phyloP scores from a whole-genome alignment of 108 stramenopile genomes.

The Fistulifera solaris region DNA sequence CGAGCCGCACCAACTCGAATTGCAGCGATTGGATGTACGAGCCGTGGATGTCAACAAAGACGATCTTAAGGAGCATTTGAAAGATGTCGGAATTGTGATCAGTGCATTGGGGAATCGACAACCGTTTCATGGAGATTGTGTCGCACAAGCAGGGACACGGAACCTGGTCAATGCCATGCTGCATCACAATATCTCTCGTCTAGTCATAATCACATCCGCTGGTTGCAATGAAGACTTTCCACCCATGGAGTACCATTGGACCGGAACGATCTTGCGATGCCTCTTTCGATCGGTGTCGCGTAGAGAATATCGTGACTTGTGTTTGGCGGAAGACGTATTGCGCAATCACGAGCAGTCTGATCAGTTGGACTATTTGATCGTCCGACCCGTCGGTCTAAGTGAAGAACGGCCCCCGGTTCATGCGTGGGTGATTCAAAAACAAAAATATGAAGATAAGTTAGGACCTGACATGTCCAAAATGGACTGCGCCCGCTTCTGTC shows the following conservation, averaged over 20 bases:
- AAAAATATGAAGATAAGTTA: conserved; percentile 35
- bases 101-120: conserved; percentile 72
- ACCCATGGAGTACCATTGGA: conserved; percentile 27
- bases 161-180: conserved; percentile 54
- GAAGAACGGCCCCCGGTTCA: conserved; percentile 38
- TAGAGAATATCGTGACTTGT: conserved; percentile 41
- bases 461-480: conserved; percentile 53
- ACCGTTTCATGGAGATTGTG: conserved; percentile 20
- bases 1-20: conserved; percentile 22
- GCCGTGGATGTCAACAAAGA: background rate
- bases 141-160: conserved; percentile 38
- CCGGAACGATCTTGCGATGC: conserved; percentile 27
- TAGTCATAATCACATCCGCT: conserved; percentile 43
- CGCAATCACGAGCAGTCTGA: conserved; percentile 15
- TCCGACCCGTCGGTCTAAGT: conserved; percentile 56
- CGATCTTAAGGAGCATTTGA: conserved; percentile 18
- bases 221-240: conserved; percentile 47
- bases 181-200: conserved; percentile 22
- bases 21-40: background rate
- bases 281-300: conserved; percentile 35
- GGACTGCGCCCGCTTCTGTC: conserved; percentile 58
- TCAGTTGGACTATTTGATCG: conserved; percentile 57
- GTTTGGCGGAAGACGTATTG: conserved; percentile 2
- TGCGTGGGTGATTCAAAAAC: conserved; percentile 39
- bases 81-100: conserved; percentile 48